Conservation (phyloP, 2,329 filamentous ascomycete genomes). For the Epichloe aotearoae region DNA sequence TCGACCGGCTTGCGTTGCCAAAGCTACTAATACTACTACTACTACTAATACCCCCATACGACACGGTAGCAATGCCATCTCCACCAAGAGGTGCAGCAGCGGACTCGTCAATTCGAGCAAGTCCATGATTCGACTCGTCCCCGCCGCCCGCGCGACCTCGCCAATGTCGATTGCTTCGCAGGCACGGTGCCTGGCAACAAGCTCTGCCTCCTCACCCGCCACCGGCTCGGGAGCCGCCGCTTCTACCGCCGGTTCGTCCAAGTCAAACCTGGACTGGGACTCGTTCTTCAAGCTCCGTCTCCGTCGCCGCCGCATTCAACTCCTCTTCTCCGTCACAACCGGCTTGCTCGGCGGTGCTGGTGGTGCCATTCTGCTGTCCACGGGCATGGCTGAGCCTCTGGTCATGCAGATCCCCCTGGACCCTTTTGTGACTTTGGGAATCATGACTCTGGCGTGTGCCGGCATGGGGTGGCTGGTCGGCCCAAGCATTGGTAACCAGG, state of each 20-base stretch:
- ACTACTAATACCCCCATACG: slow-evolving; percentile 7
- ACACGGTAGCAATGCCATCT: slow-evolving; percentile 4
- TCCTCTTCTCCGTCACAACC: slow-evolving; percentile 59
- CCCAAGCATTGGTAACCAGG: slow-evolving; percentile 63
- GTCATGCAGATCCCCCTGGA: slow-evolving; percentile 62
- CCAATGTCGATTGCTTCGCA: slow-evolving; percentile 3
- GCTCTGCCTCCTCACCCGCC: slow-evolving; percentile 2
- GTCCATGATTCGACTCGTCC: slow-evolving; percentile 3
- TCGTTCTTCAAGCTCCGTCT: slow-evolving; percentile 84
- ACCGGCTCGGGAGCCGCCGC: background rate
- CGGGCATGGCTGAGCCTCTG: slow-evolving; percentile 58
- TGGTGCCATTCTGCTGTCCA: slow-evolving; percentile 54
- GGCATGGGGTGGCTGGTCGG: slow-evolving; percentile 82
- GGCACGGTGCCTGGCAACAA: slow-evolving; percentile 9
- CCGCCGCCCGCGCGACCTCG: background rate
- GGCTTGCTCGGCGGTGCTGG: slow-evolving; percentile 47
- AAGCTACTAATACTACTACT: slow-evolving; percentile 6
- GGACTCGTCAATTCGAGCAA: slow-evolving; percentile 1
- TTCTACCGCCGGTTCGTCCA: slow-evolving; percentile 1
- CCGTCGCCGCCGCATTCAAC: slow-evolving; percentile 69
- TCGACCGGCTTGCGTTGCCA: slow-evolving; percentile 12
- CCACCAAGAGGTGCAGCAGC: background rate
- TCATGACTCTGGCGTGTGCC: slow-evolving; percentile 64
- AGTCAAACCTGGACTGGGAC: slow-evolving; percentile 59
- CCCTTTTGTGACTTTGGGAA: slow-evolving; percentile 70